Conservation (phyloP, 163 green algal genomes). For the Scenedesmus sp. region DNA sequence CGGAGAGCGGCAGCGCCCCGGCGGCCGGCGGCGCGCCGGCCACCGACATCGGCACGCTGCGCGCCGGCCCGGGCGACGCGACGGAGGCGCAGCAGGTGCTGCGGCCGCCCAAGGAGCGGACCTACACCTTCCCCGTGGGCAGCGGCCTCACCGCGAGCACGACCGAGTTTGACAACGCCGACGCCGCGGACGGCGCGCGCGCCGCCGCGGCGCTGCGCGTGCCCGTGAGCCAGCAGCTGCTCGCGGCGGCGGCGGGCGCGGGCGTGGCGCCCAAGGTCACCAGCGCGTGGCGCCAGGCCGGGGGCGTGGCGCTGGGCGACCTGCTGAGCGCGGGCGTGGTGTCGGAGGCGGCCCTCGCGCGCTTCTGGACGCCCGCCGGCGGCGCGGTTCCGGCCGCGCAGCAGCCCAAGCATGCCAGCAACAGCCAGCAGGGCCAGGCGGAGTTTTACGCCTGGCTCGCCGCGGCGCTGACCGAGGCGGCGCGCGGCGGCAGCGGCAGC, state of each 20-base stretch:
- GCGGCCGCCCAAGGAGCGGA: conserved; percentile 15
- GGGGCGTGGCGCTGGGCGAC: not conserved
- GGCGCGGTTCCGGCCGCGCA: not conserved
- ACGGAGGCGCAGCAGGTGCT: conserved; percentile 14
- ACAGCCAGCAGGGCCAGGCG: conserved; percentile 4
- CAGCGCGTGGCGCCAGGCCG: not conserved
- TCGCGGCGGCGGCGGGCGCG: not conserved
- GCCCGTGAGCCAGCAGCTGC: conserved; percentile 8
- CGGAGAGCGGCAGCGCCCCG: not conserved
- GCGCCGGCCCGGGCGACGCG: not conserved
- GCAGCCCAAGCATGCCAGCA: conserved; percentile 9
- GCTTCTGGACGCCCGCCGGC: conserved; percentile 20
- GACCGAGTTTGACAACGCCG: conserved; percentile 27
- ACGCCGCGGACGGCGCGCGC: not conserved
- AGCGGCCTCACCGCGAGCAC: conserved; percentile 31
- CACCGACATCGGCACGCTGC: conserved; percentile 11
- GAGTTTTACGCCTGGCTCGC: conserved; percentile 5
- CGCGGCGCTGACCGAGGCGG: not conserved
- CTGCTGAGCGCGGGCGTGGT: not conserved
- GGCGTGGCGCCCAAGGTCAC: not conserved
- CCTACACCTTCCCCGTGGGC: conserved; percentile 31
- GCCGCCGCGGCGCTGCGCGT: conserved; percentile 1
- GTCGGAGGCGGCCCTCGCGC: not conserved
- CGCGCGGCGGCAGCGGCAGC: conserved; percentile 5
- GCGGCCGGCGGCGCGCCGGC: no score